Base-by-base conservation (phyloP, 225 moss, liverwort and hornwort species). In the Thuidium tamariscinum region DNA sequence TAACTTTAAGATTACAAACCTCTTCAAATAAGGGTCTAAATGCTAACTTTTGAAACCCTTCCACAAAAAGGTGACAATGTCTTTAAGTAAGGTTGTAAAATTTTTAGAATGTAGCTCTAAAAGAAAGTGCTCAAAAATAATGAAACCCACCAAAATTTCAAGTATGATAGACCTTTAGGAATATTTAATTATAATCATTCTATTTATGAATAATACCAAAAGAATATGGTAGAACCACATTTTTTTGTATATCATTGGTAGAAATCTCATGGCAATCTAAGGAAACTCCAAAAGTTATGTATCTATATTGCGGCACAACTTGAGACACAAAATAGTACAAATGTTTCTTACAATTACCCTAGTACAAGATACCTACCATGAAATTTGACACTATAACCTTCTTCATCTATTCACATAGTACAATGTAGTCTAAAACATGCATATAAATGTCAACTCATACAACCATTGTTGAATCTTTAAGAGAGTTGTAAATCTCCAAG, bases 71-170 rank as follows among this genome's bases (percentile, higher is more conserved):
- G 44, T 44, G 44, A n/a, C n/a, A n/a, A n/a, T n/a, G n/a, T n/a
- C n/a, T n/a, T n/a, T n/a, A n/a, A 9, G 9, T 44, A 44, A 44
- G 23, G 14, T 2, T 68, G 1, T 13, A 39, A 39, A 34, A 68
- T 0, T 13, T 13, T 8, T 0, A 13, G 0, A 12, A 21, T 37
- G 22, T 2, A 37, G 21, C 7, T 8, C 8, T n/a, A 7, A 7
- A 7, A 65, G n/a, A 68, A 37, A 4, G 1, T 39, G 39, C 1
- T 39, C 23, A 13, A 39, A 68, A 39, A 13, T 39, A 4, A 8
- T 21, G 7, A 39, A 13, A 4, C 2, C 0, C 4, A 1, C 2
- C 14, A 4, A 68, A 39, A 23, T 39, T 13, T 68, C 23, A 13
- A 23, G 0, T 39, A 6, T 39, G 3, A 2, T 4, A 68, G 0